Evolutionary conservation across 1,139 yeast species (phyloP).

Genomic region (Suhomyces wounanorum): DNA sequence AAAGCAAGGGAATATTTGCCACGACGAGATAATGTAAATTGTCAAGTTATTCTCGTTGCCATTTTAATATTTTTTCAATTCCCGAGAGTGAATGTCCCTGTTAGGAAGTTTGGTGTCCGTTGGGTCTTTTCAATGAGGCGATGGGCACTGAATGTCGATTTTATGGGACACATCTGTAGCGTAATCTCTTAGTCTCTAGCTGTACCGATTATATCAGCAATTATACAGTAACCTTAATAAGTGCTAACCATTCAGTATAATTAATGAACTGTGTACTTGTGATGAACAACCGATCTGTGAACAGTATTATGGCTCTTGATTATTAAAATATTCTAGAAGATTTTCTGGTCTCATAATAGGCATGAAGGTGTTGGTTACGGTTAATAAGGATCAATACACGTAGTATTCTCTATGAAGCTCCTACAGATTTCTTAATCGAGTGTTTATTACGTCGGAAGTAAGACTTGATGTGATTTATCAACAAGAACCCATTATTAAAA

Average conservation of each 20-base stretch:
- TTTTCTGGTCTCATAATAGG: no score
- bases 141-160: conserved; percentile 63
- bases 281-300: no score
- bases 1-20: conserved; percentile 64
- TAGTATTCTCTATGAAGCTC: background rate
- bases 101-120: conserved; percentile 63
- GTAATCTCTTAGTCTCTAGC: background rate
- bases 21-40: conserved; percentile 64
- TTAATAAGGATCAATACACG: background rate
- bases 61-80: conserved; percentile 41
- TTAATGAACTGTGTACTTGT: no score
- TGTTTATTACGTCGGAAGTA: conserved; percentile 13
- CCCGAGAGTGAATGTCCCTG: conserved; percentile 57
- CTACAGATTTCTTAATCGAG: conserved; percentile 8
- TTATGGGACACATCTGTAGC: conserved; percentile 51
- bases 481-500: conserved; percentile 14
- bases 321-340: no score
- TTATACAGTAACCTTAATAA: background rate
- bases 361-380: background rate
- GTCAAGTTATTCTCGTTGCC: conserved; percentile 71
- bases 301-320: no score
- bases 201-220: background rate
- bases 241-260: no score
- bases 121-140: conserved; percentile 51
- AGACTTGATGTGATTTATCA: conserved; percentile 12